A percentile compares a stretch with the other conserved stretches of the same genome.
phyloP scores from a whole-genome alignment of 2,329 filamentous ascomycete genomes.

The Penicillium sp. region DNA sequence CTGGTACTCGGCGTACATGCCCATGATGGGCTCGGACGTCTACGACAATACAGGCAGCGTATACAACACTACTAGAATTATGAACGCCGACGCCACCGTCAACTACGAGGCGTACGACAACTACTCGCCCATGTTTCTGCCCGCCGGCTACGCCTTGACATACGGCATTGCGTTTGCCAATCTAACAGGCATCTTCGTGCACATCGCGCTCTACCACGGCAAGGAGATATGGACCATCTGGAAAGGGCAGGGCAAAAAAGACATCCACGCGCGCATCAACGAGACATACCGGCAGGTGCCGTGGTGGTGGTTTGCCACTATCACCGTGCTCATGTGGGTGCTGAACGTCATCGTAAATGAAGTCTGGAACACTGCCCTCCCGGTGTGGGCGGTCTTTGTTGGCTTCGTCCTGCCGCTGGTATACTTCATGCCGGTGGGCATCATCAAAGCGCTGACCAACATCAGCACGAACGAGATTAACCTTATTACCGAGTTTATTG shows the following conservation, averaged over 20 bases:
- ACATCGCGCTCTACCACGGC: constrained; percentile 35
- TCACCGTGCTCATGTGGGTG: constrained; percentile 36
- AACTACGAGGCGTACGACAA: constrained; percentile 58
- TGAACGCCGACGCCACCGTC: constrained; percentile 53
- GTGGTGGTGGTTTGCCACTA: constrained; percentile 44
- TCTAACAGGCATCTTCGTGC: constrained; percentile 53
- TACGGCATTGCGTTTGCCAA: constrained; percentile 66
- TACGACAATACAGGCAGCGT: constrained; percentile 61
- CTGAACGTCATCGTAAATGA: constrained; percentile 37
- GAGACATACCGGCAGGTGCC: constrained; percentile 38
- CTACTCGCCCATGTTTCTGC: constrained; percentile 64
- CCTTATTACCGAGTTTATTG: constrained; percentile 47
- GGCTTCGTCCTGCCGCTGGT: constrained; percentile 43
- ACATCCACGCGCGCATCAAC: constrained; percentile 45
- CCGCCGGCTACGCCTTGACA: constrained; percentile 53
- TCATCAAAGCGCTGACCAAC: constrained; percentile 48
- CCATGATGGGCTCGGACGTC: constrained; percentile 57
- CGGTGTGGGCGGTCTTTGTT: constrained; percentile 44
- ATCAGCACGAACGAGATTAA: constrained; percentile 48
- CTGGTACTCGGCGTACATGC: constrained; percentile 56
- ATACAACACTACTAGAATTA: constrained; percentile 61
- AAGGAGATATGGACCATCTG: constrained; percentile 33
- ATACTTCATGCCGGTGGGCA: constrained; percentile 47
- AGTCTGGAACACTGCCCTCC: constrained; percentile 44
- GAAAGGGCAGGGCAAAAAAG: constrained; percentile 31